Base-by-base conservation (phyloP, 2,329 filamentous ascomycete species). In the Zymoseptoria ardabiliae region DNA sequence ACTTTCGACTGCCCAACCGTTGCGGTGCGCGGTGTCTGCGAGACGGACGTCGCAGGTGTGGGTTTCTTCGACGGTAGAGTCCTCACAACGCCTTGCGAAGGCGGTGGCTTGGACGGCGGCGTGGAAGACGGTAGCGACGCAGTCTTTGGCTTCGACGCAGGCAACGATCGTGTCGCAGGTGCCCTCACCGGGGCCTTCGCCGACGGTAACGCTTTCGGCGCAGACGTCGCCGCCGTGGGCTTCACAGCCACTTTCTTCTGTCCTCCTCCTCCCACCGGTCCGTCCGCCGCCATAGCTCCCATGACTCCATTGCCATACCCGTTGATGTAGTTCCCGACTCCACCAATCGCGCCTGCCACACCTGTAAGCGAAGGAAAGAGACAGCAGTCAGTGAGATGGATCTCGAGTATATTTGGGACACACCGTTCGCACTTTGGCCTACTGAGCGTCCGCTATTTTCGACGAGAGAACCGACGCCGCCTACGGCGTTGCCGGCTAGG, bases 401-500 rank as follows among this genome's bases (percentile, higher is more conserved):
- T 52, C 51, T 52, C 51, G 23, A 20, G 25, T 49, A 51, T 22
- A 54, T 51, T 22, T 49, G 50, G 13, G 23, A 65, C 61, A 51
- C 57, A 66, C 64, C 62, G 61, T 62, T 62, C 61, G 62, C 60
- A 73, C 72, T 70, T 64, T 71, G 65, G 55, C 71, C 71, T 35
- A 74, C 64, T 19, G 66, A 61, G 49, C 69, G 65, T 49, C 72
- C 72, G 11, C 66, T 62, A 50, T 65, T 70, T 58, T 73, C 71
- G 23, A 74, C 70, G 55, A 72, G 49, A 23, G 59, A 65, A 17
- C 72, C 72, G 13, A 70, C 69, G 25, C 71, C 70, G 41, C 70
- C 70, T 4, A 75, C 73, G n/a, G 71, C 67, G 58, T 73, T 73
- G 28, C 73, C 73, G 6, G 73, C 73, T 35, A 74, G 55, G n/a